phyloP scores from a whole-genome alignment of 2,329 filamentous ascomycete genomes.

The Sphaerulina musiva region DNA sequence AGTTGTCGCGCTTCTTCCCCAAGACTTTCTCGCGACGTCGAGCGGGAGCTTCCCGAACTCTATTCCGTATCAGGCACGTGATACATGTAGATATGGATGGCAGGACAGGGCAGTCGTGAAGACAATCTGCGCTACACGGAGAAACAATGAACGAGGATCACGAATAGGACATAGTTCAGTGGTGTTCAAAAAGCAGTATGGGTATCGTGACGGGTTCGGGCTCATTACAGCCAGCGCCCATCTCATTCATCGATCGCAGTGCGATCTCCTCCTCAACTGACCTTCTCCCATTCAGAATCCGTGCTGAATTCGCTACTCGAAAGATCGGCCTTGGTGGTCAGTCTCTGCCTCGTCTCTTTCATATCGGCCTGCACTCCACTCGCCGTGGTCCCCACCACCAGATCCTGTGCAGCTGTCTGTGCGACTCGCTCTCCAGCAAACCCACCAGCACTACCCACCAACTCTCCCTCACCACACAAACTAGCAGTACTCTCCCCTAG shows the following conservation, averaged over 20 bases:
- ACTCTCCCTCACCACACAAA: constrained; percentile 9
- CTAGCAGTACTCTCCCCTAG: constrained; percentile 10
- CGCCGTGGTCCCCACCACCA: constrained; percentile 8
- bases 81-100: too few relatives aligned
- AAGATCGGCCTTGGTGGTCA: constrained; percentile 17
- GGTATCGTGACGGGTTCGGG: neutral
- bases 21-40: too few relatives aligned
- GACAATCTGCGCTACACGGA: too few relatives aligned
- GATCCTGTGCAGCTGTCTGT: constrained; percentile 12
- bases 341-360: constrained; percentile 18
- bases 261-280: constrained; percentile 60
- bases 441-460: constrained; percentile 4
- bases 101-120: too few relatives aligned
- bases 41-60: too few relatives aligned
- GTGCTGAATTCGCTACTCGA: constrained; percentile 50
- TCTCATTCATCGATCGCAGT: constrained; percentile 22
- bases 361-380: constrained; percentile 10
- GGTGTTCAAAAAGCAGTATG: neutral
- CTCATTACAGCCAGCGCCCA: neutral
- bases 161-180: too few relatives aligned
- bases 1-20: too few relatives aligned
- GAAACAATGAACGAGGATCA: too few relatives aligned
- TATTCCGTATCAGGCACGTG: too few relatives aligned
- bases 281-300: constrained; percentile 96
- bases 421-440: constrained; percentile 5